These are phyloP conservation scores for Sordariomycetes sp. DNA, from an alignment of 2,329 filamentous ascomycete genomes.

Conservation along the genomic window DNA sequence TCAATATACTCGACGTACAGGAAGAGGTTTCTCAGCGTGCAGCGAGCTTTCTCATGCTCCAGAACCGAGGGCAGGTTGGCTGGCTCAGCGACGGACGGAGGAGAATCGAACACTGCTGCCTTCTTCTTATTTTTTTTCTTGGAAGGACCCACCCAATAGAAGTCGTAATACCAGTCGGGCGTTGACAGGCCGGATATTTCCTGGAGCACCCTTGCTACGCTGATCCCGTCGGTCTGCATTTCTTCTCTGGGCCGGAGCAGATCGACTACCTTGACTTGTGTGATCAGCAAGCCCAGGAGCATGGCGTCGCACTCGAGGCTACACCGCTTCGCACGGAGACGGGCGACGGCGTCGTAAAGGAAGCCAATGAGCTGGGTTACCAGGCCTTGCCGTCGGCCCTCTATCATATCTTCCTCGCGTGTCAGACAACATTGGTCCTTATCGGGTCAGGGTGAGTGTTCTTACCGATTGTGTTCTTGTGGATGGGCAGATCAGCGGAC, in stretches of 20 bases:
- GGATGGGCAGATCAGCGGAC: background rate
- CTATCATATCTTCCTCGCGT: background rate
- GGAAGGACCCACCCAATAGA: too few relatives aligned
- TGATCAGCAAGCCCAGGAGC: background rate
- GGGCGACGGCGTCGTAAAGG: background rate
- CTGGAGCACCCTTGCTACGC: background rate
- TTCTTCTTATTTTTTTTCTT: too few relatives aligned
- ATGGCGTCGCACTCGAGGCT: background rate
- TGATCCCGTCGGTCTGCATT: background rate
- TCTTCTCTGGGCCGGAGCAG: background rate
- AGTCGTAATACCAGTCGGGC: background rate
- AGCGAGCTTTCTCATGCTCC: too few relatives aligned
- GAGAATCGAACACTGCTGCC: too few relatives aligned
- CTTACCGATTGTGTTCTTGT: background rate
- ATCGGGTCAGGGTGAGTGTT: background rate
- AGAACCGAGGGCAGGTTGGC: too few relatives aligned
- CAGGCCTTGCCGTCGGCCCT: background rate
- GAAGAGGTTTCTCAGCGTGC: too few relatives aligned
- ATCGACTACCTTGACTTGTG: background rate
- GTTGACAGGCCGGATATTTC: background rate
- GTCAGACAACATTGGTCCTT: background rate
- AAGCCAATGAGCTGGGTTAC: background rate
- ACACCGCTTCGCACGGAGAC: background rate
- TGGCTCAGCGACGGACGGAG: too few relatives aligned
- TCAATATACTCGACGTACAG: too few relatives aligned